Percentiles rank a stretch among this genome's conserved stretches.
Conservation (phyloP, 306 rosid species). For the Argentina anserina region DNA sequence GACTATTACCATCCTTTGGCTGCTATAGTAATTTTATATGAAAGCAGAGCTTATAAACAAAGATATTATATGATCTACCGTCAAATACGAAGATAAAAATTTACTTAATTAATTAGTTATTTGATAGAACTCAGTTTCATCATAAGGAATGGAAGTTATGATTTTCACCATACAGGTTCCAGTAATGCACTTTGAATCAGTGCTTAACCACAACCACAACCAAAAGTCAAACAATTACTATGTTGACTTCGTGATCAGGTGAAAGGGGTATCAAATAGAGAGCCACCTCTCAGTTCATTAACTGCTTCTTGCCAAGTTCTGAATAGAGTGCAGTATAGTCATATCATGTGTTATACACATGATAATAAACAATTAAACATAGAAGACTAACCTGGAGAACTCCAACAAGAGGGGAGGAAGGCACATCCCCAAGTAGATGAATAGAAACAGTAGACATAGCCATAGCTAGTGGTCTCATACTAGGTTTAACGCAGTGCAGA, state of each 20-base stretch:
- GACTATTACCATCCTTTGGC: neutral
- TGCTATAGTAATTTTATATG: neutral
- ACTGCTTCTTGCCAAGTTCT: neutral
- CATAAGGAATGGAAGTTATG: neutral
- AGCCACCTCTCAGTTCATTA: neutral
- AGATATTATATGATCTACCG: too few species aligned
- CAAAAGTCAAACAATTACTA: neutral
- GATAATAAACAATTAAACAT: neutral
- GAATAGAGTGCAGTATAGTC: neutral
- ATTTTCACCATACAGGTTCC: neutral
- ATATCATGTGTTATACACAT: neutral
- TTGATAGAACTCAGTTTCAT: neutral
- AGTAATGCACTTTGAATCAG: neutral
- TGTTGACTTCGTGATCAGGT: neutral
- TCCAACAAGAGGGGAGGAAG: constrained; percentile 93
- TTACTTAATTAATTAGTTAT: too few species aligned
- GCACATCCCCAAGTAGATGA: constrained; percentile 87
- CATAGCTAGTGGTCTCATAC: constrained; percentile 82
- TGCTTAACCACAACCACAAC: neutral
- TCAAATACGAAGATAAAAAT: neutral
- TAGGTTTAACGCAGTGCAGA: constrained; percentile 74
- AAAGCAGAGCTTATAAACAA: neutral
- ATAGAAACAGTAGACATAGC: constrained; percentile 74
- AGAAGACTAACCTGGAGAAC: constrained; percentile 60
- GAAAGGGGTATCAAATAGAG: neutral